Base-by-base conservation (phyloP, 129 eudicot genomes). In the Centella asiatica region DNA sequence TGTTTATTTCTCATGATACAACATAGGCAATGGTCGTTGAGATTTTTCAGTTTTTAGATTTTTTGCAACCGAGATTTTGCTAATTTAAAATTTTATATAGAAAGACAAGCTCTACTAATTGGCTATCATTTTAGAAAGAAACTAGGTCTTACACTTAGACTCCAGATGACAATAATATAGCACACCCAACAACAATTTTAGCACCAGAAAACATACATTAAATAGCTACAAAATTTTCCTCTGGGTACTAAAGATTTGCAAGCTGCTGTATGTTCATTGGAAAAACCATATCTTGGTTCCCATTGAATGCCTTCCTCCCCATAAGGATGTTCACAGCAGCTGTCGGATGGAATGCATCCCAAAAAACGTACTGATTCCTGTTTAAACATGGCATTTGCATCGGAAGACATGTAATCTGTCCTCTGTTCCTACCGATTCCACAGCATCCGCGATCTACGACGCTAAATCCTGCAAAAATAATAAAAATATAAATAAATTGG, bases 291-390 rank as follows among this genome's bases (percentile, higher is more conserved):
- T 81, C 62, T 20, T 47, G 76, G 49, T 60, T 39, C 15, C 94
- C 95, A 59, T 19, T 68, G 52, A 86, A 90, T 40, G 98, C 94
- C 58, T 59, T 83, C 74, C 51, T 57, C 14, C 87, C 98, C 82
- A 90, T 78, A 67, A 86, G 28, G 23, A 81, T 55, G 50, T 90
- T 86, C 28, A 86, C 98, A 1, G 93, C 89, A 69, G 70, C 89
- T 2, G 98, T 90, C 7, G 95, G 97, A 44, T 90, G 95, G 46
- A 90, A 90, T 1, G 98, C 98, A 50, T 90, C 98, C 98, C 98
- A 90, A 59, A 86, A 90, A 28, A 90, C 68, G 22, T 90, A 90
- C 71, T 75, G 70, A 2, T 80, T 66, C 69, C 98, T 79, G 68
- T 90, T 65, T 15, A 65, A 66, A 67, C 98, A 90, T 2, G 98